Conservation (phyloP, 768 basidiomycete species). For the Russula sp. region DNA sequence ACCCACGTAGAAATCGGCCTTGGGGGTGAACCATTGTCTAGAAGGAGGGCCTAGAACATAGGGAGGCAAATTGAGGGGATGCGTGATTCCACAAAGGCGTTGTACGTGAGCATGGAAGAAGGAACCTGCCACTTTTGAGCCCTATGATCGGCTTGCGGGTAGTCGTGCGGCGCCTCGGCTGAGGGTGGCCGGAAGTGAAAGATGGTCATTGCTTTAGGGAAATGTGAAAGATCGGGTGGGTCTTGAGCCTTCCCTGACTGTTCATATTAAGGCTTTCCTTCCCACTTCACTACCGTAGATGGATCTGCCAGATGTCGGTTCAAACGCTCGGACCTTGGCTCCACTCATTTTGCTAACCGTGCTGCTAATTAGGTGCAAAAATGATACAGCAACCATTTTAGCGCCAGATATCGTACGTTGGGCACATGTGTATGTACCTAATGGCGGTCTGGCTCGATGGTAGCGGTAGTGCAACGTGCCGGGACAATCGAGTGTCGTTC, state of each 20-base stretch:
- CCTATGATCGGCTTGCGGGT: slow-evolving; percentile 14
- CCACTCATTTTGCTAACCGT: neutral
- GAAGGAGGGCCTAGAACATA: slow-evolving; percentile 10
- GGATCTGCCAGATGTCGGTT: neutral
- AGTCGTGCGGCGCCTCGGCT: neutral
- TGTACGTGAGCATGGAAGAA: slow-evolving; percentile 11
- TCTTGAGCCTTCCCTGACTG: neutral
- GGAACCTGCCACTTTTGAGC: slow-evolving; percentile 3
- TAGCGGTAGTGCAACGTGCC: neutral
- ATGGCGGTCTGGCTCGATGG: neutral
- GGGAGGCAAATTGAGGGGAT: slow-evolving; percentile 1
- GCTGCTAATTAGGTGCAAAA: neutral
- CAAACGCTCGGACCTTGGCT: slow-evolving; percentile 2
- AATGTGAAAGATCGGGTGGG: neutral
- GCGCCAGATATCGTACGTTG: neutral
- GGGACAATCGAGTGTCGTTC: neutral
- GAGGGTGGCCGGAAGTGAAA: neutral
- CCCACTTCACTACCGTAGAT: neutral
- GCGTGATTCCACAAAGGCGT: neutral
- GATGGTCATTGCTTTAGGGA: neutral
- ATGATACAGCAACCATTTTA: neutral
- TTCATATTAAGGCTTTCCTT: neutral
- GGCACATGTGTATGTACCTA: neutral
- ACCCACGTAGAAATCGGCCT: slow-evolving; percentile 7
- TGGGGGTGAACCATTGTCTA: neutral